Percentiles rank a stretch among this genome's conserved stretches.
Conservation (phyloP, 495 filamentous ascomycete genomes). For the Achaetomiella virescens region DNA sequence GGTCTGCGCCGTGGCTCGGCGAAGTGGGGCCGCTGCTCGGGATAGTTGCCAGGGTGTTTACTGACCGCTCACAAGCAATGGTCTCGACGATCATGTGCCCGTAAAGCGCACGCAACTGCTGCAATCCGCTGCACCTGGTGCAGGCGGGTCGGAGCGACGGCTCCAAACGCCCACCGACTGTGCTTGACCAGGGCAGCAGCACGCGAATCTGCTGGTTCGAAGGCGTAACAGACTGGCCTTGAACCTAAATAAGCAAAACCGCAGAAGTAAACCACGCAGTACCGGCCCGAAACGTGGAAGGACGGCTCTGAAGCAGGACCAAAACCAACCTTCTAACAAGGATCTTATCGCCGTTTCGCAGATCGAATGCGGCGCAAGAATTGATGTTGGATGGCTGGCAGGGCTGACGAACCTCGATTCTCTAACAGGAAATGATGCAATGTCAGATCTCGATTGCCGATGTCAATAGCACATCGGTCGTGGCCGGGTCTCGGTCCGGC, state of each 20-base stretch:
- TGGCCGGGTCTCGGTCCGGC: not conserved
- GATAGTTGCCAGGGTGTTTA: no score
- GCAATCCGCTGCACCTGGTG: no score
- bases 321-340: not conserved
- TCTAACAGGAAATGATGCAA: constrained; percentile 2
- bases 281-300: not conserved
- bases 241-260: not conserved
- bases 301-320: constrained; percentile 4
- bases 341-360: not conserved
- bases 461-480: not conserved
- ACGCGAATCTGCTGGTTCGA: not conserved
- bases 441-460: not conserved
- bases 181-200: no score
- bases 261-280: not conserved
- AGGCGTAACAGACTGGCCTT: not conserved
- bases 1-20: no score
- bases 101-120: no score
- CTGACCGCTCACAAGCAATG: no score
- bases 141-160: no score
- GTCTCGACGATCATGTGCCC: no score
- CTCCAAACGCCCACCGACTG: no score
- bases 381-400: not conserved
- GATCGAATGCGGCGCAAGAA: constrained; percentile 5
- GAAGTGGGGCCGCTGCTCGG: no score
- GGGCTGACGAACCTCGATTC: not conserved